phyloP scores from a whole-genome alignment of 2,329 filamentous ascomycete species.

The Trichoderma pleuroti region DNA sequence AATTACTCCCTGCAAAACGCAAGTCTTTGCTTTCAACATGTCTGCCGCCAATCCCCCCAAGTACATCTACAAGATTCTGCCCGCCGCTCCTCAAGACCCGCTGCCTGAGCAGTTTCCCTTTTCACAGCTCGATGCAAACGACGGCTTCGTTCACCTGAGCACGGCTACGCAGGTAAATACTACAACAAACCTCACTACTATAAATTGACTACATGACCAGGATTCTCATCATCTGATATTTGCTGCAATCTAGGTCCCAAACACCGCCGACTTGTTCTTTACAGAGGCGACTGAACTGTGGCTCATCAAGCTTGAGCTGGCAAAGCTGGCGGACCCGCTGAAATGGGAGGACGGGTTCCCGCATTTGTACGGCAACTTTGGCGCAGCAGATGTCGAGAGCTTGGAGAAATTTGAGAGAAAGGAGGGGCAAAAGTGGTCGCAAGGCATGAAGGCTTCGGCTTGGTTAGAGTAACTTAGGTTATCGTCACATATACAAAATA shows the following conservation, averaged over 20 bases:
- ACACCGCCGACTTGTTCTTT: slow-evolving; percentile 46
- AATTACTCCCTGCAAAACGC: not conserved
- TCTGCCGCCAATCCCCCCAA: slow-evolving; percentile 28
- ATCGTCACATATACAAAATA: not conserved
- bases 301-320: slow-evolving; percentile 52
- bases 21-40: slow-evolving; percentile 24
- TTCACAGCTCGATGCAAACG: slow-evolving; percentile 56
- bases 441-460: slow-evolving; percentile 37
- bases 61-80: slow-evolving; percentile 61
- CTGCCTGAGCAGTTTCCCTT: slow-evolving; percentile 53
- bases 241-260: slow-evolving; percentile 37
- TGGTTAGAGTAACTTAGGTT: slow-evolving; percentile 44
- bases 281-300: slow-evolving; percentile 38
- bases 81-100: slow-evolving; percentile 48
- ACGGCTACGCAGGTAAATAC: slow-evolving; percentile 48
- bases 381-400: slow-evolving; percentile 48
- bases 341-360: slow-evolving; percentile 59
- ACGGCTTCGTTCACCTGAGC: slow-evolving; percentile 62
- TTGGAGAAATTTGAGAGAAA: slow-evolving; percentile 44
- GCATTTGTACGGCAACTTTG: slow-evolving; percentile 59
- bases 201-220: not conserved
- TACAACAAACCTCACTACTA: not conserved
- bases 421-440: slow-evolving; percentile 46
- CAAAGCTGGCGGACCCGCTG: slow-evolving; percentile 40
- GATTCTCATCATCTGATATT: not conserved